Base-by-base conservation (phyloP, 2,329 filamentous ascomycete species). In the Alternaria consortialis region DNA sequence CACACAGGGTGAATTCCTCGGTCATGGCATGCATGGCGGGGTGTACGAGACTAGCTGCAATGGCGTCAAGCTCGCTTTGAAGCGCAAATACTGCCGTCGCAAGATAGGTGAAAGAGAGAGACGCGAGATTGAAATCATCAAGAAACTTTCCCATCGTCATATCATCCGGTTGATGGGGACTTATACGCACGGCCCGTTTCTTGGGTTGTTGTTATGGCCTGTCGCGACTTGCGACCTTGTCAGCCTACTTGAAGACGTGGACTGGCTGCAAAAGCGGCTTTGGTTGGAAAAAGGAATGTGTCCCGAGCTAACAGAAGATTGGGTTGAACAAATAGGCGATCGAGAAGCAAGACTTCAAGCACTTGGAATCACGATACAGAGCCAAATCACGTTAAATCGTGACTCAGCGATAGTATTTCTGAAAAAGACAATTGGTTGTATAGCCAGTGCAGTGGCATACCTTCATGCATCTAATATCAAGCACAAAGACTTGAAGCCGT, bases 111-210 rank as follows among this genome's bases (percentile, higher is more conserved):
- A 48, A 23, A 23, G 29, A 23, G 27, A 47, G 1, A 47, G 3
- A 2, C 3, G 17, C 2, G 44, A 34, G 2, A 48, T 34, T 2
- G 17, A 34, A 4, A 17, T 34, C 12, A 34, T 48, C 44, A 34
- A 48, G 4, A 48, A 34, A 4, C 29, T 48, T 1, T 34, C 44
- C 0, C 17, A 48, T 15, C 29, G 12, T 1, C 44, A 48, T 1
- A 15, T 23, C 0, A 3, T 48, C 8, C 1, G n/a, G 17, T 7
- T 23, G 0, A 5, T 34, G 0, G 29, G n/a, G 0, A 34, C 29
- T 0, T 48, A 34, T 1, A 34, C 29, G 0, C 29, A 34, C 0
- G 12, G 17, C 12, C 1, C 5, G 1, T 34, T 32, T 8, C 29
- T 34, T 0, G 29, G 44, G 7, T 1, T 34, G 4, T 1, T 48